phyloP scores from a whole-genome alignment of 805 yeast genomes.

The Schwanniomyces yamadae region DNA sequence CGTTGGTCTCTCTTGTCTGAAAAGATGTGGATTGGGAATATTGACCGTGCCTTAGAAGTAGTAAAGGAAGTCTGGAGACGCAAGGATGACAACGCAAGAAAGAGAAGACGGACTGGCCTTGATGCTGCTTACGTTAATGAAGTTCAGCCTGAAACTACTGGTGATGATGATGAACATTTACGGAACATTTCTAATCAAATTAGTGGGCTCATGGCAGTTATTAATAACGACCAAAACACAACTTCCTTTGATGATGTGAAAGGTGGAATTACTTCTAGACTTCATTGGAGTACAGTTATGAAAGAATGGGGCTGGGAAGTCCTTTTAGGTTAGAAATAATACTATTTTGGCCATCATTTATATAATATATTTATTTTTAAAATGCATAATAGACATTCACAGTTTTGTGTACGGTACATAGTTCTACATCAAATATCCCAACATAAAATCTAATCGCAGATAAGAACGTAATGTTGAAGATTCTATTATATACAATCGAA shows the following conservation, averaged over 20 bases:
- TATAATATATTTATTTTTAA: background rate
- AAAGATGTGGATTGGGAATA: slow-evolving; percentile 63
- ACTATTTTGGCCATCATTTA: background rate
- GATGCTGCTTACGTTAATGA: background rate
- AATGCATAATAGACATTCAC: background rate
- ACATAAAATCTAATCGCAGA: too few relatives aligned
- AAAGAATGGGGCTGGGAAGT: slow-evolving; percentile 79
- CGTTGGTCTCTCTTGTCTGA: slow-evolving; percentile 56
- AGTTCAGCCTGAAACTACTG: slow-evolving; percentile 5
- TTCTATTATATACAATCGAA: background rate
- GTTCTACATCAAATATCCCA: background rate
- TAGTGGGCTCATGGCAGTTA: slow-evolving; percentile 42
- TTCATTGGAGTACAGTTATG: slow-evolving; percentile 72
- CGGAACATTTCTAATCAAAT: slow-evolving; percentile 31
- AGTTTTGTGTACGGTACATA: background rate
- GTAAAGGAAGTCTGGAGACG: slow-evolving; percentile 72
- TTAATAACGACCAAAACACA: slow-evolving; percentile 27
- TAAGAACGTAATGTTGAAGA: too few relatives aligned
- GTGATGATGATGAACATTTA: slow-evolving; percentile 16
- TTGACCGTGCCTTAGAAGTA: slow-evolving; percentile 64
- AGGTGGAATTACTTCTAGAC: slow-evolving; percentile 46
- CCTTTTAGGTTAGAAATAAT: slow-evolving; percentile 44
- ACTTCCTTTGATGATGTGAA: slow-evolving; percentile 30
- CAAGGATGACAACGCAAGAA: slow-evolving; percentile 43
- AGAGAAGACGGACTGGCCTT: slow-evolving; percentile 18